Base-by-base conservation (phyloP, 2,329 filamentous ascomycete species). In the Pseudopithomyces chartarum region DNA sequence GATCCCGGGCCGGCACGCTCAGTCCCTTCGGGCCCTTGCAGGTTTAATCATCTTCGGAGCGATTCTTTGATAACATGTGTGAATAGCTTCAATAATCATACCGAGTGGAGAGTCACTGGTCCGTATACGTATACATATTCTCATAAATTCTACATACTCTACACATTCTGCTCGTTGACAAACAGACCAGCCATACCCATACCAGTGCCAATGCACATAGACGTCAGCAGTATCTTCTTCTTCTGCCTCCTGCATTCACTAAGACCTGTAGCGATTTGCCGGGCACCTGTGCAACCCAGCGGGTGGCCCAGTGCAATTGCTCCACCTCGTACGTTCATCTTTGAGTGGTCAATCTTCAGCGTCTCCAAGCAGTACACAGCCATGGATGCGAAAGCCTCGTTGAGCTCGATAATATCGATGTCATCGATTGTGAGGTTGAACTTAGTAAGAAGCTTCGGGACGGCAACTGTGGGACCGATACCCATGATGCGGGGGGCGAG, bases 381-480 rank as follows among this genome's bases (percentile, higher is more conserved):
- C 95, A 98, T 98, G 51, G 90, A 95, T 20, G 93, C 94, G 71
- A 99, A 99, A 1, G 95, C 95, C 84, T 99, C 95, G 81, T 99
- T 99, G 73, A 99, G 80, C 84, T 98, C 95, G 66, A 94, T 83
- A 34, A 98, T 84, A 72, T 99, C 95, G 60, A 95, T 85, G 68
- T 98, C 95, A 57, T 89, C 85, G 52, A 96, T 81, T 22, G 84
- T 85, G 59, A 99, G 79, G 78, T 89, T 87, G 84, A 89, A 87
- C 80, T 95, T 89, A 71, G 79, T 79, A 44, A 99, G 85, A 29
- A 99, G 87, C 85, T 99, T 99, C 60, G 86, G 86, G 59, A 88
- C 86, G 19, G 85, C 86, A 63, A 86, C 78, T 42, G 87, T 87
- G 34, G 91, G 91, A 54, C 91, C 91, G 65, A 98, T 97, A 62